A percentile compares a stretch with the other conserved stretches of the same genome.
Evolutionary conservation across 805 yeast genomes (phyloP).

Genomic region (Starmerella asiatica): DNA sequence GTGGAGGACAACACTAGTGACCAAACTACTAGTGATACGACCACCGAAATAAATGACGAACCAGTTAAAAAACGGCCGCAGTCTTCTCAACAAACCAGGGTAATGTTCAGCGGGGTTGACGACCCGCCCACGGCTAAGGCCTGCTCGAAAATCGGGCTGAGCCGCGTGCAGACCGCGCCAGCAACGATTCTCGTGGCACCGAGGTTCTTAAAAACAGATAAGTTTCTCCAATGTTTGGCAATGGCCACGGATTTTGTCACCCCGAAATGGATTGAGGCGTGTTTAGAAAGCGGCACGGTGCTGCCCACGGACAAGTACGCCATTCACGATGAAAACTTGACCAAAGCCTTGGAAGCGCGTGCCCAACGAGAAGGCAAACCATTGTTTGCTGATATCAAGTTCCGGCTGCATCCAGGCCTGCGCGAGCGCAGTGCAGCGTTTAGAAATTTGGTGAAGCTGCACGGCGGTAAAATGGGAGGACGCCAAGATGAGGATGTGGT

Average conservation of each 20-base stretch:
- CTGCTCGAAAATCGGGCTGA: constrained; percentile 41
- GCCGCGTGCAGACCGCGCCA: constrained; percentile 32
- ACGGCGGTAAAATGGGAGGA: constrained; percentile 35
- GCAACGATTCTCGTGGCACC: constrained; percentile 52
- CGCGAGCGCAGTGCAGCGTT: constrained; percentile 50
- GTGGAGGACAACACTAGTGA: neutral
- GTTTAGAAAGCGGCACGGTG: constrained; percentile 14
- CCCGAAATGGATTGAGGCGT: constrained; percentile 22
- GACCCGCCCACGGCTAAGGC: constrained; percentile 16
- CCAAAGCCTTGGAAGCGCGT: constrained; percentile 9
- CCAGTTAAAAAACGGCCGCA: neutral
- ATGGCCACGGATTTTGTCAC: constrained; percentile 28
- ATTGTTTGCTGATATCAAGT: constrained; percentile 37
- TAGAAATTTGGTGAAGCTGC: constrained; percentile 43
- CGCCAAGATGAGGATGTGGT: constrained; percentile 1
- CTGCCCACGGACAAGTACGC: constrained; percentile 20
- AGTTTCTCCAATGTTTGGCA: constrained; percentile 61
- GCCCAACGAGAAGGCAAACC: constrained; percentile 11
- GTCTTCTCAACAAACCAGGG: neutral
- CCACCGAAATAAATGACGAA: neutral
- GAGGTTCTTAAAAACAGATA: constrained; percentile 69
- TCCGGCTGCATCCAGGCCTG: constrained; percentile 44
- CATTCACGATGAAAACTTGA: constrained; percentile 13
- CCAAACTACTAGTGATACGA: neutral
- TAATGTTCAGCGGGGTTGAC: constrained; percentile 24